A percentile compares a stretch with the other conserved stretches of the same genome.
These are phyloP conservation scores for Termitomyces sp. DNA, from an alignment of 768 basidiomycete species.

Conservation along the genomic window DNA sequence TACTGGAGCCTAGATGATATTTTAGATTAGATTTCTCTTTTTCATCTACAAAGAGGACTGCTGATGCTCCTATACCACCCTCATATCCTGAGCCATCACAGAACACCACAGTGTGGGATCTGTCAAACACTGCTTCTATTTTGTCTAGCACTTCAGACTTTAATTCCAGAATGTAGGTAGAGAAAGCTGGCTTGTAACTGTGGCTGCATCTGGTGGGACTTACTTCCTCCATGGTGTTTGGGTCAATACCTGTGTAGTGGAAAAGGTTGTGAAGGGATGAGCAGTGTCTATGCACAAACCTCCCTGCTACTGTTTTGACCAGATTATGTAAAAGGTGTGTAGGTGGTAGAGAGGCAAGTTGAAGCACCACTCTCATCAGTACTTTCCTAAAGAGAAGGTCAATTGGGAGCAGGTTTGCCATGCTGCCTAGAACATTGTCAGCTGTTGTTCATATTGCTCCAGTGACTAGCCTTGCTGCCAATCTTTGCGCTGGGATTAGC, in stretches of 20 bases:
- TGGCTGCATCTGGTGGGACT: not conserved
- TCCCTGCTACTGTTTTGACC: no score
- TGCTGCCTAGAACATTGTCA: no score
- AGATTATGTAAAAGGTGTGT: no score
- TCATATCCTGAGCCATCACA: slow-evolving; percentile 11
- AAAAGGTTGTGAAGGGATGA: slow-evolving; percentile 7
- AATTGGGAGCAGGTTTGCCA: not conserved
- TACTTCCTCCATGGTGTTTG: not conserved
- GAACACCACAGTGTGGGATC: not conserved
- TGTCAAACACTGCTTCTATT: no score
- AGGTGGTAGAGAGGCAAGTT: no score
- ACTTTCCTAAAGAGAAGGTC: no score
- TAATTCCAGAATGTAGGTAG: not conserved
- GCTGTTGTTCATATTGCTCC: slow-evolving; percentile 3
- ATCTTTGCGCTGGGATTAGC: not conserved
- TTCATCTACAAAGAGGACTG: slow-evolving; percentile 2
- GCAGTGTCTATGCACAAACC: not conserved
- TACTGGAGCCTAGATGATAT: slow-evolving; percentile 3
- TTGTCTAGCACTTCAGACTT: not conserved
- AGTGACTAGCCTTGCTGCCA: slow-evolving; percentile 1
- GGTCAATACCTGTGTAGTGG: not conserved
- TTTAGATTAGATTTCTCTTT: not conserved
- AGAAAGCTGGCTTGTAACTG: not conserved
- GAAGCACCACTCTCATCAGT: no score
- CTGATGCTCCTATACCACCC: slow-evolving; percentile 5